Evolutionary conservation across 2,329 filamentous ascomycete species (phyloP).

Genomic region (Hyphodiscus sp.): DNA sequence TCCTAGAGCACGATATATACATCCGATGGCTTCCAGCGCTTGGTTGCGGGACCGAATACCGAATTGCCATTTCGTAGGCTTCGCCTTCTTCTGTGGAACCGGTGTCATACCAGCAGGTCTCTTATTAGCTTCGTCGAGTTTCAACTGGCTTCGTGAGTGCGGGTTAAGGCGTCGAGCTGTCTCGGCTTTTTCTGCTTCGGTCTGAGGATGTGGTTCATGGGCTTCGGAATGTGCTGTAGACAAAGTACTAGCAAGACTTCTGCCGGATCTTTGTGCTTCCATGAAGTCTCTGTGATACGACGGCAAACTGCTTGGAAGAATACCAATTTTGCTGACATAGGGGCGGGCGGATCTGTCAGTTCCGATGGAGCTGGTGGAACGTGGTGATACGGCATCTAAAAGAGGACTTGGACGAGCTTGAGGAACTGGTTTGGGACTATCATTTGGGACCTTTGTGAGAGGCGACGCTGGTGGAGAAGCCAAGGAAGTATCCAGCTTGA

Average conservation of each 20-base stretch:
- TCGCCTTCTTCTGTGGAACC: slow-evolving; percentile 62
- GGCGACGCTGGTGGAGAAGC: slow-evolving; percentile 17
- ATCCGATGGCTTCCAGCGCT: slow-evolving; percentile 88
- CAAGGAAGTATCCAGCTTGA: slow-evolving; percentile 22
- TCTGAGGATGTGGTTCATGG: slow-evolving; percentile 37
- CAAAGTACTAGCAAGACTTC: slow-evolving; percentile 35
- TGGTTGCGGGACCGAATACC: slow-evolving; percentile 92
- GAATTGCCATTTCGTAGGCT: slow-evolving; percentile 93
- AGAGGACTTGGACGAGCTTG: slow-evolving; percentile 20
- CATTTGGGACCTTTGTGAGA: slow-evolving; percentile 11
- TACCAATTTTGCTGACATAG: slow-evolving; percentile 73
- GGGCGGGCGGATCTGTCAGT: slow-evolving; percentile 28
- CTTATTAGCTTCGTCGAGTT: slow-evolving; percentile 57
- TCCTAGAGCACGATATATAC: slow-evolving; percentile 85
- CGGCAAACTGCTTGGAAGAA: slow-evolving; percentile 85
- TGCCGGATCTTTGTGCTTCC: slow-evolving; percentile 57
- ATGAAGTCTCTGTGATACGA: slow-evolving; percentile 89
- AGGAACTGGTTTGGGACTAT: slow-evolving; percentile 2
- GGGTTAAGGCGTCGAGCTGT: slow-evolving; percentile 77
- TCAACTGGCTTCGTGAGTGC: slow-evolving; percentile 66
- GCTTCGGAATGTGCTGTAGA: slow-evolving; percentile 35
- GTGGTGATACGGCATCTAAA: slow-evolving; percentile 26
- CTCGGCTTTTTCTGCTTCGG: slow-evolving; percentile 72
- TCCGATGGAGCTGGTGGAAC: slow-evolving; percentile 27
- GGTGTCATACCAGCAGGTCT: slow-evolving; percentile 58